phyloP scores from a whole-genome alignment of 2,329 filamentous ascomycete genomes.

The Fusarium sp. region DNA sequence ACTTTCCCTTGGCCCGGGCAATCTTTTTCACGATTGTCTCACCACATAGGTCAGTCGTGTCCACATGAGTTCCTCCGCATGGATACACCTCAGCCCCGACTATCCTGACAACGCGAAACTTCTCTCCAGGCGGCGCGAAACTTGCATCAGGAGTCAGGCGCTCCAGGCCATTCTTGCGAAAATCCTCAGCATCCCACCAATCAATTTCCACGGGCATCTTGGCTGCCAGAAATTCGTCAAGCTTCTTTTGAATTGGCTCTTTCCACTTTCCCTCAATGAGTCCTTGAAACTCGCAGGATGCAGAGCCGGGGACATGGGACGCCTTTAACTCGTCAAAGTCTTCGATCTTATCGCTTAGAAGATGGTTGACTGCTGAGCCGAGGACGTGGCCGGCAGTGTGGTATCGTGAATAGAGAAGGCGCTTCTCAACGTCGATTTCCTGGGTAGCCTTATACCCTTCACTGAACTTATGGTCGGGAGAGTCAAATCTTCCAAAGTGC shows the following conservation, averaged over 20 bases:
- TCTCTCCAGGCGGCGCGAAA: constrained; percentile 57
- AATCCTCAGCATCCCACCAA: constrained; percentile 78
- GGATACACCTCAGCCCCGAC: constrained; percentile 79
- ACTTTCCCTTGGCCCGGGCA: constrained; percentile 46
- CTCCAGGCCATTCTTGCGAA: constrained; percentile 67
- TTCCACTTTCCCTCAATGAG: constrained; percentile 76
- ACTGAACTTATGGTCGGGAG: constrained; percentile 53
- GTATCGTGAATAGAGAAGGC: constrained; percentile 75
- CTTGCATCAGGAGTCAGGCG: constrained; percentile 67
- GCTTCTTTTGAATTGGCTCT: constrained; percentile 71
- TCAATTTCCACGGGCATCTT: constrained; percentile 72
- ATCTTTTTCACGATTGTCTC: constrained; percentile 78
- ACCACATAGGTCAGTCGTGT: constrained; percentile 70
- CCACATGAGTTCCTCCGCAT: constrained; percentile 82
- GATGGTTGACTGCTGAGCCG: constrained; percentile 74
- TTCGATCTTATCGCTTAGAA: constrained; percentile 66
- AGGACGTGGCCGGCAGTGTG: constrained; percentile 84
- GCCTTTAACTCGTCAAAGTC: constrained; percentile 79
- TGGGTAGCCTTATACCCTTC: constrained; percentile 66
- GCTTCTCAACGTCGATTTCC: constrained; percentile 71
- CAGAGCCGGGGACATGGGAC: constrained; percentile 77
- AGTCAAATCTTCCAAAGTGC: constrained; percentile 74
- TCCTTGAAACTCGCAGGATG: constrained; percentile 78
- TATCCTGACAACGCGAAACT: constrained; percentile 78
- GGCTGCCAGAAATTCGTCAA: constrained; percentile 71